phyloP scores from a whole-genome alignment of 805 yeast genomes.

The Sungouiozyma ichnusensis region DNA sequence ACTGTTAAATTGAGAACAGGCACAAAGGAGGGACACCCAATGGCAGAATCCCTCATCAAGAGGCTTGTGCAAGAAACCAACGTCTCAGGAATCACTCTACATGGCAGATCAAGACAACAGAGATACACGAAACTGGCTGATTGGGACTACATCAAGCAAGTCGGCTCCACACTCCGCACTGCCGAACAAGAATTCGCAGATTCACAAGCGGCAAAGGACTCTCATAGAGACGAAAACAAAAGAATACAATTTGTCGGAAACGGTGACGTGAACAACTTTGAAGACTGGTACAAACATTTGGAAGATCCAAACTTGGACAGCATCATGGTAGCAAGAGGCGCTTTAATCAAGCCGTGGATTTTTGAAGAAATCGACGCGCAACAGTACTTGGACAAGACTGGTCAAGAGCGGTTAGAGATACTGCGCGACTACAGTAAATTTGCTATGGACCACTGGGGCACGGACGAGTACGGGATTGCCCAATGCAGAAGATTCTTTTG shows the following conservation, averaged over 20 bases:
- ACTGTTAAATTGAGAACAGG: conserved; percentile 93
- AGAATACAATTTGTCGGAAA: conserved; percentile 84
- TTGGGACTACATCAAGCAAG: conserved; percentile 78
- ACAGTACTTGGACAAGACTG: conserved; percentile 82
- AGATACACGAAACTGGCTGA: conserved; percentile 85
- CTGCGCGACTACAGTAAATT: conserved; percentile 57
- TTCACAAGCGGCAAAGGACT: conserved; percentile 53
- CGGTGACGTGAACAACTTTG: conserved; percentile 81
- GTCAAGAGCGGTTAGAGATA: conserved; percentile 79
- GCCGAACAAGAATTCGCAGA: conserved; percentile 47
- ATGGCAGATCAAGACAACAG: conserved; percentile 95
- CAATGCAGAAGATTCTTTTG: conserved; percentile 83
- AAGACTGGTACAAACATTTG: conserved; percentile 77
- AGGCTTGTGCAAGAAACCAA: conserved; percentile 69
- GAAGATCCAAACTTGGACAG: conserved; percentile 62
- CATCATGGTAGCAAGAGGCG: conserved; percentile 97
- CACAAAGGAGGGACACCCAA: conserved; percentile 69
- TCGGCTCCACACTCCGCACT: conserved; percentile 57
- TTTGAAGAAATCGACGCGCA: conserved; percentile 88
- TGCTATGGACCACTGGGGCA: conserved; percentile 96
- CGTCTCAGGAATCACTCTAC: conserved; percentile 84
- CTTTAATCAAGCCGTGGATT: conserved; percentile 96
- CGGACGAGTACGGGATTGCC: conserved; percentile 89
- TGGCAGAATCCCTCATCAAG: conserved; percentile 69
- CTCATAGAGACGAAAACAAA: conserved; percentile 33